Conservation (phyloP, 257 asterid genomes). For the Haberlea rhodopensis region DNA sequence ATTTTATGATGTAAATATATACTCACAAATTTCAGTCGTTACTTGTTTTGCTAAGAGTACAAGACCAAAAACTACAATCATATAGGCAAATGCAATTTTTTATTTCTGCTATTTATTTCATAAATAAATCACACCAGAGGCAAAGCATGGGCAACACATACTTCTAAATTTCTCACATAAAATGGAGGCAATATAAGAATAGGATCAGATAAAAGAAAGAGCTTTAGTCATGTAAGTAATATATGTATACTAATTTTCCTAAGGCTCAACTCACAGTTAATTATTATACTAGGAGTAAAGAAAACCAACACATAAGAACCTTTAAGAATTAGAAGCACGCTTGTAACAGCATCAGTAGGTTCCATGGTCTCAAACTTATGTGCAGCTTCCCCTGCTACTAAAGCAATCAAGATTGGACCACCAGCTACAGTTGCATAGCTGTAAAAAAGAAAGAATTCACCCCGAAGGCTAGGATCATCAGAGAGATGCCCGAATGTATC, state of each 20-base stretch:
- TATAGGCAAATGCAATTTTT: not conserved
- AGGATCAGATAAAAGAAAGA: conserved; percentile 13
- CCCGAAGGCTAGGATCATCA: conserved; percentile 65
- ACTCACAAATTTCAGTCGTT: not conserved
- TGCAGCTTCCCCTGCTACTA: conserved; percentile 93
- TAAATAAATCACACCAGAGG: not conserved
- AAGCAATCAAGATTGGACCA: conserved; percentile 82
- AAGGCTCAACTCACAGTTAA: conserved; percentile 13
- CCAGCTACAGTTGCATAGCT: conserved; percentile 93
- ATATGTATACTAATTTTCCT: not conserved
- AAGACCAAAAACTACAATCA: not conserved
- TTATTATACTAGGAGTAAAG: conserved; percentile 16
- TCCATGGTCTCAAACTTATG: conserved; percentile 69
- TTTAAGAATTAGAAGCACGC: conserved; percentile 86
- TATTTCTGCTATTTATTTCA: not conserved
- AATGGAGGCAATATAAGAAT: too few species aligned
- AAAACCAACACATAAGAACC: conserved; percentile 41
- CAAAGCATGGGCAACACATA: not conserved
- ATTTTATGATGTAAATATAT: not conserved
- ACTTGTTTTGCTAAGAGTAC: not conserved
- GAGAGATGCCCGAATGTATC: conserved; percentile 95
- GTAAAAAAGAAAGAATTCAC: conserved; percentile 86
- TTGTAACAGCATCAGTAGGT: conserved; percentile 63
- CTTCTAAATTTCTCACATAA: too few species aligned
- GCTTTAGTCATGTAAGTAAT: conserved; percentile 29